Evolutionary conservation across 352 stramenopile species (phyloP).

Genomic region (Globisporangium polare): DNA sequence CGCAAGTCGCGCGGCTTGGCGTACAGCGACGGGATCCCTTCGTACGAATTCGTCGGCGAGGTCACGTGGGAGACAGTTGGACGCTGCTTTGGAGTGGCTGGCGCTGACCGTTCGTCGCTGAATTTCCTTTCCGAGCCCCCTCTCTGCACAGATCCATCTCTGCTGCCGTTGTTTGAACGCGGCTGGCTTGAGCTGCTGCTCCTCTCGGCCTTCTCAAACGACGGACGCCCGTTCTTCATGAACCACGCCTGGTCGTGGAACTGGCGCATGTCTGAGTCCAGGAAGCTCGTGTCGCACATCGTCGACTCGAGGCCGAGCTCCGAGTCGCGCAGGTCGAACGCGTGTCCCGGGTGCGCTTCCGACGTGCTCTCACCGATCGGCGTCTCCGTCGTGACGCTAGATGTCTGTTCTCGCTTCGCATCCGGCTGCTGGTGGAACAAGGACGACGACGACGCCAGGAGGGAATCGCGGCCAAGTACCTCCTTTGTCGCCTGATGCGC

Average conservation of each 20-base stretch:
- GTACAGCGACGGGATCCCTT: constrained; percentile 17
- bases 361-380: constrained; percentile 5
- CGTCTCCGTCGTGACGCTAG: not conserved
- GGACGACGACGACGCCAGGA: constrained; percentile 19
- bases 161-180: not conserved
- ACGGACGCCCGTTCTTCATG: constrained; percentile 15
- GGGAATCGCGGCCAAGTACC: constrained; percentile 29
- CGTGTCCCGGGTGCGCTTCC: constrained; percentile 9
- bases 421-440: not conserved
- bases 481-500: constrained; percentile 30
- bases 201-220: not conserved
- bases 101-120: not conserved
- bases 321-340: constrained; percentile 35
- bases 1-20: constrained; percentile 8
- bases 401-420: not conserved
- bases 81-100: not conserved
- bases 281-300: constrained; percentile 50
- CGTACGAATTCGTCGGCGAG: constrained; percentile 17
- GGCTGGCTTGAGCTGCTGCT: not conserved
- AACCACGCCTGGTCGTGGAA: constrained; percentile 65
- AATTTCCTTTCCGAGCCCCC: not conserved
- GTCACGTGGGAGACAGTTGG: constrained; percentile 9
- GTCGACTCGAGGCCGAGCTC: constrained; percentile 46
- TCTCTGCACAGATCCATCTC: not conserved
- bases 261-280: constrained; percentile 68